Evolutionary conservation across 2,329 filamentous ascomycete species (phyloP).

Genomic region (Thermoascus crustaceus): DNA sequence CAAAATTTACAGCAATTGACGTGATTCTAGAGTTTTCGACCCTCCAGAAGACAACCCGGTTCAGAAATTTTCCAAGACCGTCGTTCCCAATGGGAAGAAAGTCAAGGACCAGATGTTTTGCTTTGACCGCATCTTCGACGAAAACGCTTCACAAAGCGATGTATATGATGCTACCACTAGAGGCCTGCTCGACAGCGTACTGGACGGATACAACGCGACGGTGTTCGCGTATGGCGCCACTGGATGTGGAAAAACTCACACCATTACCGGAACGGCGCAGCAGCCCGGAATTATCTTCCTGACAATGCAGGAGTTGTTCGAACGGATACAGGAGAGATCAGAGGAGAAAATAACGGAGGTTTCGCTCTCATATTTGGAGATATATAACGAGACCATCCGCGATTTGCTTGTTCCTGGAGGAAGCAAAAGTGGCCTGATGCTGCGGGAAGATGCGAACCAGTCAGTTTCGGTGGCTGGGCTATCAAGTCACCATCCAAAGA

Average conservation of each 20-base stretch:
- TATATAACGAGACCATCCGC: constrained; percentile 98
- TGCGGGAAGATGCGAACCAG: constrained; percentile 90
- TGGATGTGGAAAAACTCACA: constrained; percentile 97
- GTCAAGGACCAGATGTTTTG: constrained; percentile 97
- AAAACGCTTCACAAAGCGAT: constrained; percentile 82
- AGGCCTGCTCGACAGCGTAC: constrained; percentile 81
- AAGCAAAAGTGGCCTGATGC: constrained; percentile 75
- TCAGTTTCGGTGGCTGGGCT: constrained; percentile 84
- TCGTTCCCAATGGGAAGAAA: constrained; percentile 76
- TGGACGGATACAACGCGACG: constrained; percentile 97
- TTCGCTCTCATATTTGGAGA: constrained; percentile 90
- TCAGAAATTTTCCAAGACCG: constrained; percentile 74
- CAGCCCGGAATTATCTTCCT: constrained; percentile 97
- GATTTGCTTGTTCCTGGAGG: constrained; percentile 82
- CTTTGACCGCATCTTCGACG: constrained; percentile 95
- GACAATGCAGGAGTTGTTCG: constrained; percentile 98
- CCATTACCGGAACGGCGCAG: constrained; percentile 84
- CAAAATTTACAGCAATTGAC: constrained; percentile 11
- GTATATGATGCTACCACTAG: constrained; percentile 93
- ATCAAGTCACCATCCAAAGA: constrained; percentile 81
- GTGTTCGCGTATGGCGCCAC: constrained; percentile 98
- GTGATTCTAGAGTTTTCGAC: constrained; percentile 69
- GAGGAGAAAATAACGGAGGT: constrained; percentile 85
- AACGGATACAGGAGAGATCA: constrained; percentile 80
- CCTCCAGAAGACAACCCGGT: constrained; percentile 92